Evolutionary conservation across 768 basidiomycete species (phyloP), one percentile per base, ranked within the genome.

Genomic region (Galerina sulciceps): DNA sequence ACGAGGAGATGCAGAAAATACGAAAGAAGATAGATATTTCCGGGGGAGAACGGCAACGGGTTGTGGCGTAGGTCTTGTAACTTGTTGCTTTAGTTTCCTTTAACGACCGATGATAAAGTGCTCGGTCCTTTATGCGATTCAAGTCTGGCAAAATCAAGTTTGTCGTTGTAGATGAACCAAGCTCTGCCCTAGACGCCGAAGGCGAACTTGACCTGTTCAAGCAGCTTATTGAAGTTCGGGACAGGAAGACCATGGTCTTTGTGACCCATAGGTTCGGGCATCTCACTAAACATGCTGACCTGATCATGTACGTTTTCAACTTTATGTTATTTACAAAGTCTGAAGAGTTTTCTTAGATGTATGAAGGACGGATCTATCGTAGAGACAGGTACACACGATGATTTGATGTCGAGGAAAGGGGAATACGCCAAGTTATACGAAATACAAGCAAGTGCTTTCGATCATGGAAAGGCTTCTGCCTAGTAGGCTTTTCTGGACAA

Each of bases 161-260:
- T 10, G 70, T 86, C 15, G 76, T 83, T 3, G 76, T 83, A 2
- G 87, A 88, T 59, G 86, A 88, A 65, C 85, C 86, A 0, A 85
- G 78, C 38, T 84, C 85, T 0, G 79, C 83, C 2, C 62, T 87
- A 40, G 87, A 88, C 52, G 78, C 87, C 9, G 69, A 80, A 43
- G 81, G 76, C 0, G 87, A 89, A 65, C 76, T 74, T 13, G 70
- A 77, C 1, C 71, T 87, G 10, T 77, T 85, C 52, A 62, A 75
- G 14, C 69, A 71, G 10, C 67, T 86, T 35, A 69, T 73, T 3
- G 62, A 66, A 1, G 61, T 66, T 23, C 74, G 80, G 4, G 64
- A 70, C 11, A 83, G 80, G 1, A 85, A 81, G 69, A 87, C 85
- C 0, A 75, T 83, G 69, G 70, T 88, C 11, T 77, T 85, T 42